A percentile compares a stretch with the other conserved stretches of the same genome.
These are phyloP conservation scores for Brasilioporus rufonigricans DNA, from an alignment of 768 basidiomycete genomes.

Conservation along the genomic window DNA sequence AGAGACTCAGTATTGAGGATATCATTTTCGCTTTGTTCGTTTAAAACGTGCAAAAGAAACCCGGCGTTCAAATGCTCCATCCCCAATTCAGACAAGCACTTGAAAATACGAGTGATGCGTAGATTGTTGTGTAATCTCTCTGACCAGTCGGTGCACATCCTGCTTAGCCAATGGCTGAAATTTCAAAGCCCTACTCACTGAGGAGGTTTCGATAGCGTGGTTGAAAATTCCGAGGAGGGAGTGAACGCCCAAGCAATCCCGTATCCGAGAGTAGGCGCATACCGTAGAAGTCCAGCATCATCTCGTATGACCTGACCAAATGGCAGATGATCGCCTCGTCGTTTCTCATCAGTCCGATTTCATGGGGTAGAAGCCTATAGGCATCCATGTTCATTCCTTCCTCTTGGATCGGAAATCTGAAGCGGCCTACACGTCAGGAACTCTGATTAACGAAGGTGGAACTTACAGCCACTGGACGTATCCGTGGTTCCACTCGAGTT, in stretches of 20 bases:
- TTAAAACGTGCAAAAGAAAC: slow-evolving; percentile 66
- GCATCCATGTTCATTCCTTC: slow-evolving; percentile 68
- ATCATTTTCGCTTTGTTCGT: slow-evolving; percentile 61
- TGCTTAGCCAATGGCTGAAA: neutral
- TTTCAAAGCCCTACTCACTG: slow-evolving; percentile 43
- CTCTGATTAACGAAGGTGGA: neutral
- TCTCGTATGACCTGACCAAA: slow-evolving; percentile 56
- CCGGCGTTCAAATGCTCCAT: slow-evolving; percentile 62
- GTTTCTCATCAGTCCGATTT: slow-evolving; percentile 54
- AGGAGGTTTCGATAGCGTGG: slow-evolving; percentile 62
- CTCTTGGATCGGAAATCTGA: slow-evolving; percentile 72
- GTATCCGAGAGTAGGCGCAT: slow-evolving; percentile 61
- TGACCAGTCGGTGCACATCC: slow-evolving; percentile 23
- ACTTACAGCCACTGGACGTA: slow-evolving; percentile 81
- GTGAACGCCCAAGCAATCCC: slow-evolving; percentile 54
- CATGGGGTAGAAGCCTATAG: slow-evolving; percentile 65
- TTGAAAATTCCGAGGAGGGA: slow-evolving; percentile 48
- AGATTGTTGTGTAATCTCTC: slow-evolving; percentile 74
- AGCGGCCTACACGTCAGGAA: neutral
- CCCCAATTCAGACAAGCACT: slow-evolving; percentile 70
- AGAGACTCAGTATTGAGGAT: slow-evolving; percentile 50
- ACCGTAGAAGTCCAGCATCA: slow-evolving; percentile 83
- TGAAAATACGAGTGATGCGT: slow-evolving; percentile 74
- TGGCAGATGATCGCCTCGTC: slow-evolving; percentile 48
- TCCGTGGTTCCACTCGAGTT: slow-evolving; percentile 65